Base-by-base conservation (phyloP, 2,329 filamentous ascomycete species). In the Ophiocordyceps australis region DNA sequence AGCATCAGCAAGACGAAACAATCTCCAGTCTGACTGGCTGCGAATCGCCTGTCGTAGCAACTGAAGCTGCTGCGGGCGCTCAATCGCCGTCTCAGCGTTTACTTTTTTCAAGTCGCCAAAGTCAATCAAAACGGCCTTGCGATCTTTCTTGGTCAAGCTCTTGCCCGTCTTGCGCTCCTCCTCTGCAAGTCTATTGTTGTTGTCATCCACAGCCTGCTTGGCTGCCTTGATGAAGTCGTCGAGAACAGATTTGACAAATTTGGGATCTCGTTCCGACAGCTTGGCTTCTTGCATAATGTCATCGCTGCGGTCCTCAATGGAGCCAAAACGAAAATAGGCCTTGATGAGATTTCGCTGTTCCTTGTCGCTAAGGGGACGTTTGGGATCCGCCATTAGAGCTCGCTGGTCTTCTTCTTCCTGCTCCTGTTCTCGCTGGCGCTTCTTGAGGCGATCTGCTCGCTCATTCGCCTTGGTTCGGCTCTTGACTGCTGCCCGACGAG, bases 61-160 rank as follows among this genome's bases (percentile, higher is more conserved):
- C 30, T 74, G 76, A 60, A 95, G 76, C 42, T 95, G 86, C 24
- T 75, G 69, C 0, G 89, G 86, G 7, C 91, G 75, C 38, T 95
- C 86, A 9, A 93, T 71, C 28, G 94, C 78, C 0, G 89, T 95
- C 50, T 93, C 83, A 1, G 89, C 89, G 43, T 98, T 98, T 41
- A 94, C 69, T 39, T 92, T 85, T 51, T 92, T 92, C 26, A 94
- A 76, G 28, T 85, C 82, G 23, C 78, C 75, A 50, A 85, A 93
- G 45, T 95, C 85, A 40, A 98, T 94, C 23, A 98, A 59, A 12
- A 98, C 81, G 1, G 89, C 89, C 52, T 98, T 98, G 50, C 82
- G 82, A 46, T 98, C 89, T 50, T 98, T 98, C 58, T 95, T 94
- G 0, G 86, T 92, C 28, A 91, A 54, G 3, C 73, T 65, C 46